Conservation (phyloP, 495 filamentous ascomycete genomes). For the Bathelium albidoporum region DNA sequence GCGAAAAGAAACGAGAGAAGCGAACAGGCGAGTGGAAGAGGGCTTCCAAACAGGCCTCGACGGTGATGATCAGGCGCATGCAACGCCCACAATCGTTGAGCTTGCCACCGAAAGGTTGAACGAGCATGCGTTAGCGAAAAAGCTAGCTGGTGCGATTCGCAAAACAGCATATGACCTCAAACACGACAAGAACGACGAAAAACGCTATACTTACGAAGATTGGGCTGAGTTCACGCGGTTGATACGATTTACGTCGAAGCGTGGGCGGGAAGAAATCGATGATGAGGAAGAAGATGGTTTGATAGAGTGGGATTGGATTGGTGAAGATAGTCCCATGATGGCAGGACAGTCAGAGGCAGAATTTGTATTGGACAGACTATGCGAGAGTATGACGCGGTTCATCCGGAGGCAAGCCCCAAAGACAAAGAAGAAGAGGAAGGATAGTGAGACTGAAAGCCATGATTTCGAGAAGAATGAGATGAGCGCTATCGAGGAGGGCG, state of each 20-base stretch:
- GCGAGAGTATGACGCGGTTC: slow-evolving; percentile 48
- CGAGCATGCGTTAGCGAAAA: slow-evolving; percentile 36
- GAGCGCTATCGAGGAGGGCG: not conserved
- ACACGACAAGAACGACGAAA: slow-evolving; percentile 20
- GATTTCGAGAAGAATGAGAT: not conserved
- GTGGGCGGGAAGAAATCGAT: slow-evolving; percentile 15
- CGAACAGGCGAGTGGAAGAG: slow-evolving; percentile 36
- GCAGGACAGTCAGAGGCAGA: slow-evolving; percentile 45
- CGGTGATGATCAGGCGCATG: not conserved
- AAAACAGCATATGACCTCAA: slow-evolving; percentile 39
- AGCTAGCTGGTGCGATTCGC: slow-evolving; percentile 46
- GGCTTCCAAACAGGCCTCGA: slow-evolving; percentile 34
- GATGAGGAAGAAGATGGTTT: slow-evolving; percentile 48
- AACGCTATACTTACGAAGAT: slow-evolving; percentile 51
- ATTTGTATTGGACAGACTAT: slow-evolving; percentile 51
- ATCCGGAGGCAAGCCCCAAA: slow-evolving; percentile 25
- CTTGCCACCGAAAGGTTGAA: slow-evolving; percentile 31
- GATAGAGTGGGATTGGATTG: slow-evolving; percentile 61
- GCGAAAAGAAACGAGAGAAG: slow-evolving; percentile 20
- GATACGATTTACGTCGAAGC: slow-evolving; percentile 44
- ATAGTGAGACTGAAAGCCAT: not conserved
- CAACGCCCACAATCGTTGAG: slow-evolving; percentile 35
- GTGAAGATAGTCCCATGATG: slow-evolving; percentile 51
- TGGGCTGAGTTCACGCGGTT: slow-evolving; percentile 53
- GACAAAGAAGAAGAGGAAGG: not conserved